Evolutionary conservation across 768 basidiomycete species (phyloP).

Genomic region (Chalciporus pseudorubinellus): DNA sequence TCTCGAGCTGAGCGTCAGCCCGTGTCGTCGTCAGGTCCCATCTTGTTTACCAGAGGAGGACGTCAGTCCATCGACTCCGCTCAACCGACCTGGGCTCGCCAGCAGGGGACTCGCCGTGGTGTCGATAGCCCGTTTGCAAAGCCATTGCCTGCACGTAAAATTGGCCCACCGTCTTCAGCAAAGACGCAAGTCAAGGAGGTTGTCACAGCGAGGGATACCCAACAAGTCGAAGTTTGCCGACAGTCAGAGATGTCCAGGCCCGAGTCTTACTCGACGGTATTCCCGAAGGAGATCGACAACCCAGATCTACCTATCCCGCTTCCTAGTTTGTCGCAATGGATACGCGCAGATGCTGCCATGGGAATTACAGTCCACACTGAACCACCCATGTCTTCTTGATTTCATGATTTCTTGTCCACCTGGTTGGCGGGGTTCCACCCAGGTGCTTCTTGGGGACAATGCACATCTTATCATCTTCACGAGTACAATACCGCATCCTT

Average conservation of each 20-base stretch:
- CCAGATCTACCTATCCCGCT: conserved; percentile 57
- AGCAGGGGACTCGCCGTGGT: conserved; percentile 46
- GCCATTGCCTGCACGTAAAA: conserved; percentile 22
- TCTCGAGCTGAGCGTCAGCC: conserved; percentile 22
- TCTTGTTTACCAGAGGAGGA: conserved; percentile 17
- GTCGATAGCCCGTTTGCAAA: conserved; percentile 52
- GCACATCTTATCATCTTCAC: background rate
- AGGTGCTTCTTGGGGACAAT: background rate
- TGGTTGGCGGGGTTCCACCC: conserved; percentile 5
- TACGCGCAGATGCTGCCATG: conserved; percentile 41
- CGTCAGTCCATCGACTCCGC: conserved; percentile 21
- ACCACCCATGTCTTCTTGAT: conserved; percentile 15
- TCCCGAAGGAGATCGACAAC: conserved; percentile 43
- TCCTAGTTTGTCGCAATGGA: conserved; percentile 51
- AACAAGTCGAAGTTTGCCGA: too few species aligned
- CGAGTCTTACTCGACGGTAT: conserved; percentile 25
- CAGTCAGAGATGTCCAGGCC: too few species aligned
- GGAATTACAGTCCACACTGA: conserved; percentile 23
- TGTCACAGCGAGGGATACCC: conserved; percentile 9
- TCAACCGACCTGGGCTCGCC: conserved; percentile 51
- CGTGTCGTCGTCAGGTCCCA: conserved; percentile 12
- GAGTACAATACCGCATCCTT: background rate
- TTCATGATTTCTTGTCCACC: background rate
- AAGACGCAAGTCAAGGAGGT: conserved; percentile 28
- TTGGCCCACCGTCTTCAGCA: conserved; percentile 30